Percentiles rank a stretch among this genome's conserved stretches.
These are phyloP conservation scores for Flaveria ramosissima DNA, from an alignment of 129 eudicot species.

Conservation along the genomic window DNA sequence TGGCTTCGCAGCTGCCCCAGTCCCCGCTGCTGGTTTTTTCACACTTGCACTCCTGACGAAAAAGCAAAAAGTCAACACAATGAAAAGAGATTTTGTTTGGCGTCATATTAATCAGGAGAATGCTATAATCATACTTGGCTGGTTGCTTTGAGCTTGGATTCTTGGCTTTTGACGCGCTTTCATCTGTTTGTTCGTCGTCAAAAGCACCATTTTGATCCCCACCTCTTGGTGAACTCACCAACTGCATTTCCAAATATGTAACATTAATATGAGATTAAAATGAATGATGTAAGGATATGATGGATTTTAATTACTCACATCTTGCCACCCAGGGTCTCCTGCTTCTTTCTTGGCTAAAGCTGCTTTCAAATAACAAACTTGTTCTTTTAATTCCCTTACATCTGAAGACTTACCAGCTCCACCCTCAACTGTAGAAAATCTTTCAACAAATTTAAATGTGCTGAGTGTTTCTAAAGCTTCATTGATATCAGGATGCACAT, in stretches of 20 bases:
- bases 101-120: neutral
- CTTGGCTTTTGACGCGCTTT: neutral
- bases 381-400: constrained; percentile 76
- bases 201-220: neutral
- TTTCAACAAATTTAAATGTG: constrained; percentile 85
- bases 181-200: constrained; percentile 3
- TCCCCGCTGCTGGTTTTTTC: constrained; percentile 24
- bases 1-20: constrained; percentile 25
- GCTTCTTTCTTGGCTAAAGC: constrained; percentile 68
- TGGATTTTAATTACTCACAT: constrained; percentile 2
- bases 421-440: constrained; percentile 78
- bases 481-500: constrained; percentile 69
- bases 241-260: neutral
- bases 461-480: constrained; percentile 66
- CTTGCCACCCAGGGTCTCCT: constrained; percentile 20
- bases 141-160: constrained; percentile 26
- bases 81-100: constrained; percentile 7
- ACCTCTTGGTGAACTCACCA: constrained; percentile 25
- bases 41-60: constrained; percentile 22
- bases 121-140: constrained; percentile 28
- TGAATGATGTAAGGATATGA: neutral
- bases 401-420: constrained; percentile 65
- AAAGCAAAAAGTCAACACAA: constrained; percentile 8
- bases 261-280: neutral
- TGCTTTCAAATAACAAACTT: constrained; percentile 57